A percentile compares a stretch with the other conserved stretches of the same genome.
These are phyloP conservation scores for Zymoseptoria crescenta DNA, from an alignment of 2,329 filamentous ascomycete genomes.

Conservation along the genomic window DNA sequence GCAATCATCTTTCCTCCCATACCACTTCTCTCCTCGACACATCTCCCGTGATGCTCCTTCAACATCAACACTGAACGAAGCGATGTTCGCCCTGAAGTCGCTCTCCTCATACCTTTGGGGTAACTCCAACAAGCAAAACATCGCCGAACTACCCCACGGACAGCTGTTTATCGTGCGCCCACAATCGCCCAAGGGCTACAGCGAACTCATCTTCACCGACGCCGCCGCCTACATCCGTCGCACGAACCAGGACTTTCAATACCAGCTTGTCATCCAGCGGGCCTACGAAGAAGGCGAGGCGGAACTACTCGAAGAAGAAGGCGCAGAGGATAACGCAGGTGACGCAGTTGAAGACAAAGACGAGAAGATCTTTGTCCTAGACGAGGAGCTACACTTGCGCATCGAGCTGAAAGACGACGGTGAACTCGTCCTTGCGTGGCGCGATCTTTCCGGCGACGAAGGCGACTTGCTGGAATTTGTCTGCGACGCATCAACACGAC, in stretches of 20 bases:
- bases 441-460: conserved; percentile 83
- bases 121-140: conserved; percentile 79
- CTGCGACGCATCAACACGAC: conserved; percentile 66
- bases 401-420: conserved; percentile 72
- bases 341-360: conserved; percentile 76
- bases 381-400: conserved; percentile 81
- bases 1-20: not conserved
- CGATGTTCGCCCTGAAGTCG: conserved; percentile 29
- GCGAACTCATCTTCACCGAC: conserved; percentile 96
- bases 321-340: conserved; percentile 62
- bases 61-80: conserved; percentile 2
- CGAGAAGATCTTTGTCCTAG: conserved; percentile 95
- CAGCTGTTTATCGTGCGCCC: conserved; percentile 96
- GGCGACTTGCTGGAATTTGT: conserved; percentile 98
- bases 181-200: conserved; percentile 92
- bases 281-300: conserved; percentile 97
- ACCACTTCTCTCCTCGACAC: not conserved
- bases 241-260: conserved; percentile 92
- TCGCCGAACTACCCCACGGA: conserved; percentile 90
- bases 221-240: conserved; percentile 83
- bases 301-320: conserved; percentile 81
- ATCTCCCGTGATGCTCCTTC: conserved; percentile 8
- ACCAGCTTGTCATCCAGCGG: conserved; percentile 91
- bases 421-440: conserved; percentile 86
- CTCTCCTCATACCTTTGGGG: conserved; percentile 63